Evolutionary conservation across 1,284 basidiomycete genomes (phyloP).

Genomic region (Hypsizygus ulmarius): DNA sequence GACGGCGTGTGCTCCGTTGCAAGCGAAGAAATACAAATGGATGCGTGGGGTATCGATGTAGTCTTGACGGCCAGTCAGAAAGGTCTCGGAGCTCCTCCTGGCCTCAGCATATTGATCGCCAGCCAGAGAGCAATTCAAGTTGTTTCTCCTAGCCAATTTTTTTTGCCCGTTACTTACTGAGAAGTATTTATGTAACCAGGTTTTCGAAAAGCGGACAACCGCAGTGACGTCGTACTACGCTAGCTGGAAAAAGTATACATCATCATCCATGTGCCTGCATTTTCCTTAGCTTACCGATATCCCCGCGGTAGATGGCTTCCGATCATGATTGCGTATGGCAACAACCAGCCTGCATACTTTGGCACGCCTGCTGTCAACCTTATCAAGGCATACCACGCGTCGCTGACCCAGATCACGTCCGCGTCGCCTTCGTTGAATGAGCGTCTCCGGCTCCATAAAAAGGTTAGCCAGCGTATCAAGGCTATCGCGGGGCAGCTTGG

Average conservation of each 20-base stretch:
- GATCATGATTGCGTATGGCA: constrained; percentile 89
- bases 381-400: constrained; percentile 86
- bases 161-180: not conserved
- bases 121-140: constrained; percentile 79
- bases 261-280: not conserved
- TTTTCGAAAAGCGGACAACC: constrained; percentile 67
- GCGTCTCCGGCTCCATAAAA: constrained; percentile 77
- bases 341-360: constrained; percentile 77
- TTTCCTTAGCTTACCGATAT: not conserved
- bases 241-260: constrained; percentile 75
- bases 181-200: constrained; percentile 33
- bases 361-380: constrained; percentile 94
- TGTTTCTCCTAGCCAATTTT: constrained; percentile 2
- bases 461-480: constrained; percentile 76
- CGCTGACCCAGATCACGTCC: constrained; percentile 73
- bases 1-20: constrained; percentile 97
- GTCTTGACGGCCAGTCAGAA: constrained; percentile 93
- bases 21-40: constrained; percentile 93
- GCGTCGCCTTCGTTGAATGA: constrained; percentile 67
- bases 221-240: constrained; percentile 87
- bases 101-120: constrained; percentile 83
- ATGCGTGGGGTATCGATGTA: constrained; percentile 92
- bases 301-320: constrained; percentile 72
- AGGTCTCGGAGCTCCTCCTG: constrained; percentile 92
- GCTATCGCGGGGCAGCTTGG: constrained; percentile 69